Conservation (phyloP, 495 filamentous ascomycete genomes). For the Clavariopsis aquatica region DNA sequence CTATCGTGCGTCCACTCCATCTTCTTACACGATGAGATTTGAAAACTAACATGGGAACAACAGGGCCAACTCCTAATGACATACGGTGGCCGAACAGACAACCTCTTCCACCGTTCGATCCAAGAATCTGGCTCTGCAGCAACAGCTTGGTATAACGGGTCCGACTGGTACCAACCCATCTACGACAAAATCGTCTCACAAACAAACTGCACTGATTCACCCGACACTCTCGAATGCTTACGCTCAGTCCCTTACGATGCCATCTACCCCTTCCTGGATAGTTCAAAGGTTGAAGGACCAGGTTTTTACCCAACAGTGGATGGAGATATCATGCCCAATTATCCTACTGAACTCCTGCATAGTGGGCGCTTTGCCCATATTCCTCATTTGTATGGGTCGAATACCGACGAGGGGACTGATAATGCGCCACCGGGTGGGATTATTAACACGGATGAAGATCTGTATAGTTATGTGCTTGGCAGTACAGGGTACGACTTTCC, state of each 20-base stretch:
- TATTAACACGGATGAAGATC: constrained; percentile 36
- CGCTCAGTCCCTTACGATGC: constrained; percentile 32
- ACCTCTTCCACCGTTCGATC: constrained; percentile 36
- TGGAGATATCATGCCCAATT: constrained; percentile 39
- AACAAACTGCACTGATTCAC: constrained; percentile 31
- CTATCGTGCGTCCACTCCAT: constrained; percentile 16
- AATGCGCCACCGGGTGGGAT: constrained; percentile 28
- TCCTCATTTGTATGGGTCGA: constrained; percentile 36
- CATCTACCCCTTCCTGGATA: constrained; percentile 36
- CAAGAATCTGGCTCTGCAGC: constrained; percentile 35
- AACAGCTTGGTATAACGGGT: constrained; percentile 39
- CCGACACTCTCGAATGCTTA: constrained; percentile 36
- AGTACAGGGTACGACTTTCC: constrained; percentile 37
- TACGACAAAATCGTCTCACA: constrained; percentile 36
- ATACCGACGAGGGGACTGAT: constrained; percentile 38
- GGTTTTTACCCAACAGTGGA: constrained; percentile 39
- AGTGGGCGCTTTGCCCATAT: constrained; percentile 36
- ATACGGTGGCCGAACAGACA: constrained; percentile 31
- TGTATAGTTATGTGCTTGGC: constrained; percentile 27
- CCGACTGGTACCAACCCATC: constrained; percentile 38
- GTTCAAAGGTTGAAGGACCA: constrained; percentile 33
- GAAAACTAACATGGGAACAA: neutral
- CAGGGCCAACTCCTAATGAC: constrained; percentile 33
- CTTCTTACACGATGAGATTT: neutral
- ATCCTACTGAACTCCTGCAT: constrained; percentile 34